Evolutionary conservation across 176 grass and related monocot genomes (phyloP).

Genomic region (Musa beccarii): DNA sequence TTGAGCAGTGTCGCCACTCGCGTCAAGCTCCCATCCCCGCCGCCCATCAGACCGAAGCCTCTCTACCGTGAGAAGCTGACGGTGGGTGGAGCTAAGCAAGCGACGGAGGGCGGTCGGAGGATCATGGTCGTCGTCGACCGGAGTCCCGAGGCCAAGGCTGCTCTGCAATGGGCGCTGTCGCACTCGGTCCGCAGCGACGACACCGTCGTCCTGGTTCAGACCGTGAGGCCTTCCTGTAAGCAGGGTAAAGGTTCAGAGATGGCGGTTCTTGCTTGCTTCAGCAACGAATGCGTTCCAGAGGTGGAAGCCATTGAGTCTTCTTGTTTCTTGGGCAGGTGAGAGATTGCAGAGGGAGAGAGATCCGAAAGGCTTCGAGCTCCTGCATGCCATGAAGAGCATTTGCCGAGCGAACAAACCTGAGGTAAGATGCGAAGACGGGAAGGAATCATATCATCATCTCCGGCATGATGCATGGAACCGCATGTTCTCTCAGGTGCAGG

Average conservation of each 20-base stretch:
- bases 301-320: neutral
- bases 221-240: constrained; percentile 32
- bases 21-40: neutral
- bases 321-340: constrained; percentile 17
- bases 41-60: constrained; percentile 20
- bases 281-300: constrained; percentile 12
- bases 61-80: neutral
- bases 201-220: constrained; percentile 51
- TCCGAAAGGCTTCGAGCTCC: constrained; percentile 32
- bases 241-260: constrained; percentile 1
- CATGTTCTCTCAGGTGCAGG: constrained; percentile 29
- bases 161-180: constrained; percentile 67
- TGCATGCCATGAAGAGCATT: constrained; percentile 64
- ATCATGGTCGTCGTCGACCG: constrained; percentile 54
- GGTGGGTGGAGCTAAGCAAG: neutral
- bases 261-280: neutral
- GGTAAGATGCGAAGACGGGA: constrained; percentile 20
- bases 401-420: constrained; percentile 74
- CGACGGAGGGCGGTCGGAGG: constrained; percentile 27
- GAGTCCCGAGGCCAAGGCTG: constrained; percentile 47
- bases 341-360: neutral
- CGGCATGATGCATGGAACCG: neutral
- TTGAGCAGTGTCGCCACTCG: constrained; percentile 36
- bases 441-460: neutral
- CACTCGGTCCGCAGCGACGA: constrained; percentile 50